These are phyloP conservation scores for Taphrina sp. DNA, from an alignment of 1,139 yeast genomes.

Conservation along the genomic window DNA sequence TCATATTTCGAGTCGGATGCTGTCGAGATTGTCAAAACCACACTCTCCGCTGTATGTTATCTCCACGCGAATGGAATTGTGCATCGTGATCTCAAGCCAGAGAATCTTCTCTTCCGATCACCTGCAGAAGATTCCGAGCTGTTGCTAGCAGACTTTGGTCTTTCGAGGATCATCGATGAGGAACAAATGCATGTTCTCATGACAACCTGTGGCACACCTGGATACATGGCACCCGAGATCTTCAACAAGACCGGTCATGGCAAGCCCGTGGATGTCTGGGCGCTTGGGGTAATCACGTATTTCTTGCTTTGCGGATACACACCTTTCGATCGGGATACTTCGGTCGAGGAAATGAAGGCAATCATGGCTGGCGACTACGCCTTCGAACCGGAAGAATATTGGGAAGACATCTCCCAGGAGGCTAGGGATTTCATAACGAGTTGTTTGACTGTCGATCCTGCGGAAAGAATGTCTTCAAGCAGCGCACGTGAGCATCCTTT, in stretches of 20 bases:
- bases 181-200: conserved; percentile 48
- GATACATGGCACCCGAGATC: conserved; percentile 75
- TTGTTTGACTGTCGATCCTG: conserved; percentile 55
- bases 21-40: conserved; percentile 52
- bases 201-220: conserved; percentile 62
- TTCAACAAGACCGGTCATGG: conserved; percentile 55
- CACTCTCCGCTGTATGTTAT: conserved; percentile 56
- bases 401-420: conserved; percentile 54
- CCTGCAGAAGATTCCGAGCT: conserved; percentile 51
- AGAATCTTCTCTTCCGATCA: conserved; percentile 65
- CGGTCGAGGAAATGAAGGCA: conserved; percentile 66
- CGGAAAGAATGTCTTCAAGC: conserved; percentile 51
- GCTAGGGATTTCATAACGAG: conserved; percentile 60
- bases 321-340: conserved; percentile 76
- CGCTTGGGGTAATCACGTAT: conserved; percentile 69
- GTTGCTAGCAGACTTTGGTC: conserved; percentile 71
- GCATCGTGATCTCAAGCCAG: conserved; percentile 93
- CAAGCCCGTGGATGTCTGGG: conserved; percentile 67
- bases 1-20: conserved; percentile 55
- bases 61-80: conserved; percentile 77
- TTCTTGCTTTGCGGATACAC: conserved; percentile 72
- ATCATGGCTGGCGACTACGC: conserved; percentile 57
- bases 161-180: conserved; percentile 53
- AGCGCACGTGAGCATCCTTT: conserved; percentile 56
- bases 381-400: conserved; percentile 61